Evolutionary conservation across 2,329 filamentous ascomycete genomes (phyloP), one percentile per base, ranked within the genome.

Genomic region (Daldinia sp.): DNA sequence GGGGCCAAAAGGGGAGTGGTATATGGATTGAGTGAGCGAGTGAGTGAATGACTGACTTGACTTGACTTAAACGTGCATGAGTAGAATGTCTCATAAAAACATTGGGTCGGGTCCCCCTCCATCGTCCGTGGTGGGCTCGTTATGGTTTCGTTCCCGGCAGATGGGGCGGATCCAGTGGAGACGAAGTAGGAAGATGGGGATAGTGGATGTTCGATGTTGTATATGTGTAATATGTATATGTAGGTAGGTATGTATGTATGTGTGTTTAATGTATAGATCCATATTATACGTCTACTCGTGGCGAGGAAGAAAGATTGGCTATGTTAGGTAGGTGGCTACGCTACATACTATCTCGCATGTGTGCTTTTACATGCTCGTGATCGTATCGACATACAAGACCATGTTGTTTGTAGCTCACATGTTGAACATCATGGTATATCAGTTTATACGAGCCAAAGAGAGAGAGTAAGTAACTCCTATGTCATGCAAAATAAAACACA

Each of bases 51-150:
- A 9, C 9, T 54, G 30, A 37, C n/a, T 23, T 23, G 20, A 23
- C 20, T 23, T 39, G 30, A 26, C 30, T 37, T 54, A 53, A 15
- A 30, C 51, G 51, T 54, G 51, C 51, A 54, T 54, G 10, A 18
- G 20, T 23, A n/a, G 9, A 9, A 37, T 54, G 51, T 54, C 51
- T 54, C 51, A 54, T 54, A 54, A 54, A 48, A 54, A 35, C 30
- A 54, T 37, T 54, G 33, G 51, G 51, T 37, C 51, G 30, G 46
- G 30, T 56, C 30, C 53, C 23, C 20, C 10, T 41, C 35, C 37
- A 23, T 56, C 20, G 13, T 26, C 9, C 18, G n/a, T 33, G 23
- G 46, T 50, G 46, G 9, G 9, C 26, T 50, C 46, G 46, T 51
- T 10, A 26, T 51, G 6, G 46, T 51, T 33, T 33, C 28, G 26